Evolutionary conservation across 2,329 filamentous ascomycete genomes (phyloP).

Genomic region (Corniculantispora saksenae): DNA sequence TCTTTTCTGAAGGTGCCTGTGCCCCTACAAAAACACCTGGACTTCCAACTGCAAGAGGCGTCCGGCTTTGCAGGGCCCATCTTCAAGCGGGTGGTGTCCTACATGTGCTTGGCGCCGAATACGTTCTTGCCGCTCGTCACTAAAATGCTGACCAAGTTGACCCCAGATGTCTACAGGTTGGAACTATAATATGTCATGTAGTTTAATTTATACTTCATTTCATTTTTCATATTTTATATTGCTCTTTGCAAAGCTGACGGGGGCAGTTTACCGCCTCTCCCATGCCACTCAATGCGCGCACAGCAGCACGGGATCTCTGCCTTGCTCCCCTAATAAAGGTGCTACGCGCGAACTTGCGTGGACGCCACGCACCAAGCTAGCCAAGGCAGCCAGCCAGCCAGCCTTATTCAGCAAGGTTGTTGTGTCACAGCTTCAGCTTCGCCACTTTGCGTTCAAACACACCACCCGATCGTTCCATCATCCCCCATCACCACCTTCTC

Average conservation of each 20-base stretch:
- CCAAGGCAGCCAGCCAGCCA: not conserved
- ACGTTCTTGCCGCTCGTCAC: slow-evolving; percentile 28
- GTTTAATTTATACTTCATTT: too few species aligned
- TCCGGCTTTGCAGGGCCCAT: slow-evolving; percentile 29
- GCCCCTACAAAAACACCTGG: slow-evolving; percentile 18
- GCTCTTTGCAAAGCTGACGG: too few species aligned
- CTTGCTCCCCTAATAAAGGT: too few species aligned
- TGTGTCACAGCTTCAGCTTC: slow-evolving; percentile 7
- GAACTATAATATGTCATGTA: too few species aligned
- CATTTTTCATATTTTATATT: too few species aligned
- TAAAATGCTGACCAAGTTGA: slow-evolving; percentile 26
- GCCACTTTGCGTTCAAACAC: too few species aligned
- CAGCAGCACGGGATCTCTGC: slow-evolving; percentile 19
- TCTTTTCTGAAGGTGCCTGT: not conserved
- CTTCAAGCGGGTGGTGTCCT: slow-evolving; percentile 33
- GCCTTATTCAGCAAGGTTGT: slow-evolving; percentile 8
- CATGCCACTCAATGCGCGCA: too few species aligned
- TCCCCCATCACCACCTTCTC: not conserved
- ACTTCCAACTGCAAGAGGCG: slow-evolving; percentile 31
- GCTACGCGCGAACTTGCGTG: not conserved
- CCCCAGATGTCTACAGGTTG: too few species aligned
- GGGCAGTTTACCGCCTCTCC: too few species aligned
- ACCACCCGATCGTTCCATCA: not conserved
- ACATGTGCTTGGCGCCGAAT: slow-evolving; percentile 30
- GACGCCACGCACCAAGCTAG: slow-evolving; percentile 1